Percentiles rank a stretch among this genome's conserved stretches.
These are phyloP conservation scores for Magnolia sinica DNA, from an alignment of 164 flowering plant species.

Conservation along the genomic window DNA sequence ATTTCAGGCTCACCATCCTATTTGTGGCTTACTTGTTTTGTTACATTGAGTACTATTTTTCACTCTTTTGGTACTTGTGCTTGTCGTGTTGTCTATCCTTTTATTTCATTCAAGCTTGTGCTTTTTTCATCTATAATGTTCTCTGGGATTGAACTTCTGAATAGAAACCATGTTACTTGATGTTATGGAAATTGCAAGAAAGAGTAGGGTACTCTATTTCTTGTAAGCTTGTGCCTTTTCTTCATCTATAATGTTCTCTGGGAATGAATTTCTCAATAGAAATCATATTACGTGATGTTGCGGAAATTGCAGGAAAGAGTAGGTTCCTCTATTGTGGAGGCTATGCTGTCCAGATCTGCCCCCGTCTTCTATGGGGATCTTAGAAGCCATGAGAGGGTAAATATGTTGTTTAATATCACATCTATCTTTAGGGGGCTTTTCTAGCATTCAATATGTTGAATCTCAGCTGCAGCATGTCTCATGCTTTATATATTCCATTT, in stretches of 20 bases:
- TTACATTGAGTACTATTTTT: too few relatives aligned
- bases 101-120: too few relatives aligned
- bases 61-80: too few relatives aligned
- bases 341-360: slow-evolving; percentile 78
- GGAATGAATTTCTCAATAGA: background rate
- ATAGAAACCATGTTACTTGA: background rate
- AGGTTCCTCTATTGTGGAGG: slow-evolving; percentile 77
- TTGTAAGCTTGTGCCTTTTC: background rate
- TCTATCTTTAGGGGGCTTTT: background rate
- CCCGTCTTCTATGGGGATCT: slow-evolving; percentile 86
- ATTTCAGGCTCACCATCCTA: too few relatives aligned
- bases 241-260: background rate
- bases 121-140: background rate
- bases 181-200: background rate
- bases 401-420: background rate
- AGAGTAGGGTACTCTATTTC: background rate
- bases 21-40: too few relatives aligned
- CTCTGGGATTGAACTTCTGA: background rate
- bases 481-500: background rate
- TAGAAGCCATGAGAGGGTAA: slow-evolving; percentile 89
- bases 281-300: background rate
- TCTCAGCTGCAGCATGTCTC: background rate
- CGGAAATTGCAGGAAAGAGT: slow-evolving; percentile 47
- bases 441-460: background rate
- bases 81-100: too few relatives aligned